phyloP scores from a whole-genome alignment of 73 alveolate species.

The Tetrahymena elliotti region DNA sequence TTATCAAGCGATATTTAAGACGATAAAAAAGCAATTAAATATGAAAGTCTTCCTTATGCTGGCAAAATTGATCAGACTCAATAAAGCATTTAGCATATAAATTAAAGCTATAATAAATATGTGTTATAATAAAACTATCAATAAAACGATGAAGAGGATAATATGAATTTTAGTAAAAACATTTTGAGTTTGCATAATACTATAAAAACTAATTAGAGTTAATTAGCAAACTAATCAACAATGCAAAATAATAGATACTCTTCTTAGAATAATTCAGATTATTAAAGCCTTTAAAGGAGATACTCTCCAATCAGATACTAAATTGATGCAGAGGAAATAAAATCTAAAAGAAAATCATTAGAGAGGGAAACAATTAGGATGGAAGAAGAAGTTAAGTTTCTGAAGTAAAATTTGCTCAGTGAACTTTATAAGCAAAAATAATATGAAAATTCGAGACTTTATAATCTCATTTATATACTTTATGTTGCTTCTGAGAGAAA shows the following conservation, averaged over 20 bases:
- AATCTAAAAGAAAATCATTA: not conserved
- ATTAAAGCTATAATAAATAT: not conserved
- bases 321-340: not conserved
- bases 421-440: not conserved
- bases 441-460: not conserved
- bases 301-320: not conserved
- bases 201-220: not conserved
- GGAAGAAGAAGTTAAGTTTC: not conserved
- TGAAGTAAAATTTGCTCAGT: not conserved
- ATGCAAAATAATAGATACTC: not conserved
- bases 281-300: not conserved
- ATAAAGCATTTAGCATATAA: not conserved
- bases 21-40: not conserved
- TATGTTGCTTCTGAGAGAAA: not conserved
- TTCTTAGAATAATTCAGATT: not conserved
- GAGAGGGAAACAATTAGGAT: not conserved
- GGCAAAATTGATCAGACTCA: not conserved
- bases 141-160: not conserved
- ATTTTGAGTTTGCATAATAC: not conserved
- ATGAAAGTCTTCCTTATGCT: not conserved
- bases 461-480: not conserved
- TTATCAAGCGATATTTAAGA: not conserved
- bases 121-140: not conserved
- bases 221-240: not conserved
- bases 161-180: not conserved